Base-by-base conservation (phyloP, 495 filamentous ascomycete species). In the Viridothelium virens region DNA sequence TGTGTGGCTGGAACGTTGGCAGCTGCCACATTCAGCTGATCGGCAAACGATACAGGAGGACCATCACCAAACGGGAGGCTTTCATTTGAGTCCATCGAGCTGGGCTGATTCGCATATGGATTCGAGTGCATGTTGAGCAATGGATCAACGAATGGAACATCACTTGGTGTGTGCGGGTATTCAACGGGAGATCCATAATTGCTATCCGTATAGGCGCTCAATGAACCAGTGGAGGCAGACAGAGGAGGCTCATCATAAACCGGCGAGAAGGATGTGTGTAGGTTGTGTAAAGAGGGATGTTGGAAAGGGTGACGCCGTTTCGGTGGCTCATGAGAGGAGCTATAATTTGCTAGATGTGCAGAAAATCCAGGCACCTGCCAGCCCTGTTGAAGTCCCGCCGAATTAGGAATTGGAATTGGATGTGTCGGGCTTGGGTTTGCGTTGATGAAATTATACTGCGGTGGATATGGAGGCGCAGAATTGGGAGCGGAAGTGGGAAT, bases 121-220 rank as follows among this genome's bases (percentile, higher is more conserved):
- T 59, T 59, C 3, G 53, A 59, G 18, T 18, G n/a, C 4, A 59
- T 36, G 31, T 59, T 59, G 53, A 59, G 53, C 53, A 59, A 34
- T 47, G 70, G 64, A 31, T 75, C 73, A 44, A 65, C 47, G 47
- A 73, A 72, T 38, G 73, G 68, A 56, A 65, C 69, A 46, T 75
- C 73, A 31, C 71, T 72, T 33, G 76, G 73, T 12, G 75, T 76
- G 2, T 73, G 72, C 25, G 76, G 74, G 61, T 72, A 79, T 65
- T 82, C 78, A 65, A 77, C 66, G 5, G 80, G 80, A 18, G 79
- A 77, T 25, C 75, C 76, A 65, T 74, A 80, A 61, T 77, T 77
- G 56, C 76, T 77, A 53, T 79, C 78, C 36, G 76, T 78, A 67
- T 77, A 82, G 18, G 79, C 76, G 38, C 76, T 75, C 10, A 80